Base-by-base conservation (phyloP, 148 eudicot genomes). In the Tetragonia tetragonoides region DNA sequence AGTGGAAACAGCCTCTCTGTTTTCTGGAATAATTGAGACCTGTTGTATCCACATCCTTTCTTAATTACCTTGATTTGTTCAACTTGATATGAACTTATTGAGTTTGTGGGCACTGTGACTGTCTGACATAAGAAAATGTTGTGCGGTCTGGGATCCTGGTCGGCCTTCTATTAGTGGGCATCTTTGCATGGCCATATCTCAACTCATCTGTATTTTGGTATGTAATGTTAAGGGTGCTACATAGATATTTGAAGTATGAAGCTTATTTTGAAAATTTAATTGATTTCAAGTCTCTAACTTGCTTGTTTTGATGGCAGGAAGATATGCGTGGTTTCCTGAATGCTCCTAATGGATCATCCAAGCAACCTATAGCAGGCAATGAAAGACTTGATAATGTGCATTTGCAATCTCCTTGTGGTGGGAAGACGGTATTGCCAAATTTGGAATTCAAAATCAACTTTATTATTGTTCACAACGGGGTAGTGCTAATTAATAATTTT, bases 261-360 rank as follows among this genome's bases (percentile, higher is more conserved):
- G n/a, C 4, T 20, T 49, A 15, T 6, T 56, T 42, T 28, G 65
- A 49, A 24, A 12, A 20, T 73, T 59, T 39, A 40, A 23, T 12
- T 23, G 28, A 42, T 20, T 12, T 39, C n/a, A 12, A 40, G 37
- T 1, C 46, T 63, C 39, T 38, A 28, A 28, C 37, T 57, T 56
- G 15, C 41, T 61, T 77, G 72, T 78, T 72, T 39, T 74, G 46
- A 47, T 74, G 37, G 73, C 89, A 96, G 99, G 97, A 81, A 77
- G 99, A 96, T 85, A 96, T 96, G 99, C 99, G 99, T 54, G 98
- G 95, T 72, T 96, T 93, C 81, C 75, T 93, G 66, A 96, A 96
- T 89, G 97, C 97, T 77, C 97, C 95, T 44, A 90, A 93, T 85
- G 95, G 97, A 66, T 80, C 88, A 44, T 83, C 91, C 71, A 93